These are phyloP conservation scores for Colletotrichum sp. DNA, from an alignment of 2,329 filamentous ascomycete genomes.

Conservation along the genomic window DNA sequence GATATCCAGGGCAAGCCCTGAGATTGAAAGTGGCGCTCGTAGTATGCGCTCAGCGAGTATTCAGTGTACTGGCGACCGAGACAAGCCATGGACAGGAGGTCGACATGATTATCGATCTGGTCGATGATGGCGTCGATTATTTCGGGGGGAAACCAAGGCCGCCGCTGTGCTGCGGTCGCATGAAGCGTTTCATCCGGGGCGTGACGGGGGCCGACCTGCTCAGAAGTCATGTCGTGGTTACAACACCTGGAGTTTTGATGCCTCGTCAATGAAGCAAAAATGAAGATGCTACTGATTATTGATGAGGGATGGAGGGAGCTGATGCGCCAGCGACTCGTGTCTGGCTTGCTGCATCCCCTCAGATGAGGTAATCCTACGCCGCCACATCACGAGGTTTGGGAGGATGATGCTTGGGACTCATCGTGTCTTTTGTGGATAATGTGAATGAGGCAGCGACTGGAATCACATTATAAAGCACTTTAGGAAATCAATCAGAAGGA, in stretches of 20 bases:
- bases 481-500: rapidly evolving
- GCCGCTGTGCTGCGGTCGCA: background rate
- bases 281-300: background rate
- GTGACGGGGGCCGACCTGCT: background rate
- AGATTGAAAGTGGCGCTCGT: background rate
- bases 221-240: background rate
- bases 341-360: background rate
- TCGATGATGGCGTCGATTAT: background rate
- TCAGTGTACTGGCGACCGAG: background rate
- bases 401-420: background rate
- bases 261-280: background rate
- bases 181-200: background rate
- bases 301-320: background rate
- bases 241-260: background rate
- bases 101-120: background rate
- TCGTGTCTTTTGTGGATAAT: background rate
- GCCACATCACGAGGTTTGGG: background rate
- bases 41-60: background rate
- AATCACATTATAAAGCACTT: background rate
- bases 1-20: background rate
- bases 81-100: background rate
- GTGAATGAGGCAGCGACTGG: background rate
- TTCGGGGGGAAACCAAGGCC: background rate
- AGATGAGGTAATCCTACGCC: background rate
- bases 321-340: background rate